A percentile compares a stretch with the other conserved stretches of the same genome.
These are phyloP conservation scores for Vitis cinerea DNA, from an alignment of 164 flowering plant genomes.

Conservation along the genomic window DNA sequence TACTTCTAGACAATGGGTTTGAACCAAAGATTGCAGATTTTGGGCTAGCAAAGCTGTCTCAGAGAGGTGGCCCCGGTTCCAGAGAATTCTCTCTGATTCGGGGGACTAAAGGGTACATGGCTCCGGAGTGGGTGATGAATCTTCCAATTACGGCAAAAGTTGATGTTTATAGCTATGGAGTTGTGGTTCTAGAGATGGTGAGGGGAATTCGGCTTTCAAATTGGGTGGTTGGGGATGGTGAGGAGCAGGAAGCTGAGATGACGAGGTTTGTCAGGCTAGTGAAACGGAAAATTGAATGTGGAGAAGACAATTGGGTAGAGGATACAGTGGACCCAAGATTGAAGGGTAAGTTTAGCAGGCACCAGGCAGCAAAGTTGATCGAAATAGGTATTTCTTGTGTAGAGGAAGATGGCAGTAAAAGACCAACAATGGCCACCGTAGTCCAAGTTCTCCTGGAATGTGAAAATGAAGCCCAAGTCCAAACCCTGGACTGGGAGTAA, in stretches of 20 bases:
- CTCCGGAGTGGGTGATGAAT: conserved; percentile 36
- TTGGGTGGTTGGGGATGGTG: conserved; percentile 15
- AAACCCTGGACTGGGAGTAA: no score
- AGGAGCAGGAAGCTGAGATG: conserved; percentile 22
- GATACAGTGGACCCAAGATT: conserved; percentile 32
- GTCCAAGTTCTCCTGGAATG: conserved; percentile 9
- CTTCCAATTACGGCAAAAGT: conserved; percentile 33
- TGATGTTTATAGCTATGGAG: conserved; percentile 38
- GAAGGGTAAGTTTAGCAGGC: conserved; percentile 13
- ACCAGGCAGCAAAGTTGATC: conserved; percentile 19
- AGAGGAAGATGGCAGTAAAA: conserved; percentile 19
- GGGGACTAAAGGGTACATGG: conserved; percentile 39
- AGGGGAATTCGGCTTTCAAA: conserved; percentile 24
- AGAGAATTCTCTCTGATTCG: conserved; percentile 20
- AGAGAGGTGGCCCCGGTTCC: conserved; percentile 15
- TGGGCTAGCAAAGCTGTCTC: conserved; percentile 28
- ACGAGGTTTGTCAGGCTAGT: conserved; percentile 16
- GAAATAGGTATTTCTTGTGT: conserved; percentile 24
- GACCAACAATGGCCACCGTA: conserved; percentile 22
- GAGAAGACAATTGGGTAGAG: conserved; percentile 22
- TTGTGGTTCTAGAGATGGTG: conserved; percentile 31
- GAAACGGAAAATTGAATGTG: conserved; percentile 18
- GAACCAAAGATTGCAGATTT: conserved; percentile 37
- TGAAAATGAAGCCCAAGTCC: not conserved
- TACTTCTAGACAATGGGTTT: conserved; percentile 25